Evolutionary conservation across 495 filamentous ascomycete genomes (phyloP), one percentile per base, ranked within the genome.

Genomic region (Lepraria neglecta): DNA sequence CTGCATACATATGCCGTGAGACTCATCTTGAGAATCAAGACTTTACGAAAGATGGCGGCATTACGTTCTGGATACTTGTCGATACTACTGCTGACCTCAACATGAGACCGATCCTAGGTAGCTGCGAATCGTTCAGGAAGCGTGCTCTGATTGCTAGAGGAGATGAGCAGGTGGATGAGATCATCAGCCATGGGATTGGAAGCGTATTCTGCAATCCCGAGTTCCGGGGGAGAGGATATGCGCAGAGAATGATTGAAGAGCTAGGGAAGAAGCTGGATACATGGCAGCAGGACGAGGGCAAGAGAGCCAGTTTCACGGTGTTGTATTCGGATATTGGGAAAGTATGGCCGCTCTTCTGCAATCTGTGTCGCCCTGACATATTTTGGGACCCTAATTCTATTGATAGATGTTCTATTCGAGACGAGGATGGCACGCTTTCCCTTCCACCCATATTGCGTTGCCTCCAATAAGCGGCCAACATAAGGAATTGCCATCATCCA

Each of bases 291-390:
- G 75, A 72, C 42, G 77, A 76, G 6, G 69, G 73, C 19, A 67
- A 71, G 56, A 71, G 71, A 27, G 71, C 73, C 15, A 61, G 83
- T 21, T 91, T 89, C 69, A 87, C 86, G 10, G 82, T 92, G 28
- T 73, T 98, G 38, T 98, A 87, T 73, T 97, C 92, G 11, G 94
- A 98, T 72, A 96, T 98, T 67, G 94, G 94, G 4, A 96, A 95
- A 77, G 78, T 79, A 57, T 9, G 71, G 50, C 17, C 14, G 45
- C 21, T 44, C 14, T 2, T 6, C 38, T n/a, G n/a, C 14, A 28
- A 33, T 21, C 3, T 54, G 11, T 45, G 15, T 6, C 1, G 17
- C 21, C 15, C 33, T 28, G 47, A 40, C n/a, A 27, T 6, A 19
- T 15, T 17, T 27, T 19, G 35, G 19, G 35, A 56, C 35, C 10